Percentiles rank a stretch among this genome's conserved stretches.
These are phyloP conservation scores for Rhizophagus clarus DNA, from an alignment of 192 early-diverging fungal species.

Conservation along the genomic window DNA sequence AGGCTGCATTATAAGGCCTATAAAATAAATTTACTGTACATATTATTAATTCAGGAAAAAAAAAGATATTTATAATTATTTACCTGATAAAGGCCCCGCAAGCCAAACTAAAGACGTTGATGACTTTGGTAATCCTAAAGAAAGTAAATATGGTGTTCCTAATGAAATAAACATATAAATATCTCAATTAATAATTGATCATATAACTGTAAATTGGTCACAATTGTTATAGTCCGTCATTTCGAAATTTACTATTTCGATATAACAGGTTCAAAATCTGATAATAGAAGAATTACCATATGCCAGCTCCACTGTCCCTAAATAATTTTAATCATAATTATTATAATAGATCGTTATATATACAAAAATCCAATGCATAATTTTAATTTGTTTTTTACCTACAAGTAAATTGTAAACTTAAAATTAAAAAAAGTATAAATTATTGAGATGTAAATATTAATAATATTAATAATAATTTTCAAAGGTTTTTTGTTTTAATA, in stretches of 20 bases:
- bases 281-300: constrained; percentile 49
- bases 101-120: constrained; percentile 93
- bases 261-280: too few species aligned
- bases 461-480: not conserved
- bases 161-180: not conserved
- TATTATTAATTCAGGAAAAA: not conserved
- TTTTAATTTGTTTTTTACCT: constrained; percentile 33
- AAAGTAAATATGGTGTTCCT: constrained; percentile 85
- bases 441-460: not conserved
- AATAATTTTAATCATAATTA: not conserved
- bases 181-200: not conserved
- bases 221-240: too few species aligned
- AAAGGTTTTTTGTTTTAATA: not conserved
- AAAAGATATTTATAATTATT: not conserved
- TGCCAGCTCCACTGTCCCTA: constrained; percentile 78
- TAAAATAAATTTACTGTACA: not conserved
- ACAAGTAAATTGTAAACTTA: constrained; percentile 69
- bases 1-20: constrained; percentile 76
- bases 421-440: not conserved
- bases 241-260: too few species aligned
- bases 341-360: not conserved
- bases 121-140: constrained; percentile 79
- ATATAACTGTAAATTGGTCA: not conserved
- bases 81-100: constrained; percentile 84
- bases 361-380: constrained; percentile 35